phyloP scores from a whole-genome alignment of 2,329 filamentous ascomycete species.

The Ophiosphaerella narmari region DNA sequence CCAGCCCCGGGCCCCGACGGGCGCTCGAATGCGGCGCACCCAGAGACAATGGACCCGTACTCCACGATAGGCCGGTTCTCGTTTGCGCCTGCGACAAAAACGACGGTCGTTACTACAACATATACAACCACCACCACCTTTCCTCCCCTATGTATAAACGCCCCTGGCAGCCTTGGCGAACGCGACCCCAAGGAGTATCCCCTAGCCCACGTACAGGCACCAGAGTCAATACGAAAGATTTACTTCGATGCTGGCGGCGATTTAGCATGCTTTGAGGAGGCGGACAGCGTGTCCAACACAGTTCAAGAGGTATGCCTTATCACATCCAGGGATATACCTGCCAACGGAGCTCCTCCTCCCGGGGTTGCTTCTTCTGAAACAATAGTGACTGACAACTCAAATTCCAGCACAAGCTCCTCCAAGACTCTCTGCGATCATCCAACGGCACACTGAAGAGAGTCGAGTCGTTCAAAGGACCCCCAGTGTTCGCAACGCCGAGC shows the following conservation, averaged over 20 bases:
- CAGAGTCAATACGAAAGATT: slow-evolving; percentile 76
- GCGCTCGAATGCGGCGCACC: slow-evolving; percentile 30
- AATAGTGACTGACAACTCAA: slow-evolving; percentile 30
- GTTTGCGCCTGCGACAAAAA: slow-evolving; percentile 66
- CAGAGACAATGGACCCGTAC: slow-evolving; percentile 36
- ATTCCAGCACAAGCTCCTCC: slow-evolving; percentile 50
- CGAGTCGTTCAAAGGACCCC: slow-evolving; percentile 46
- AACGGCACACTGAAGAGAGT: slow-evolving; percentile 53
- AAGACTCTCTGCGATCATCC: slow-evolving; percentile 50
- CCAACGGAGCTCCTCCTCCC: slow-evolving; percentile 23
- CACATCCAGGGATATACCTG: slow-evolving; percentile 20
- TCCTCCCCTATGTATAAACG: slow-evolving; percentile 79
- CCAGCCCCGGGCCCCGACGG: slow-evolving; percentile 29
- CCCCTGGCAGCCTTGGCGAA: slow-evolving; percentile 70
- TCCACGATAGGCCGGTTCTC: slow-evolving; percentile 63
- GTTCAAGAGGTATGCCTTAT: slow-evolving; percentile 57
- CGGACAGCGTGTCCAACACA: slow-evolving; percentile 60
- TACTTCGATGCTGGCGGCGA: slow-evolving; percentile 71
- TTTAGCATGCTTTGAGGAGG: slow-evolving; percentile 66
- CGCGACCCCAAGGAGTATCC: slow-evolving; percentile 91
- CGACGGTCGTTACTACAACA: slow-evolving; percentile 80
- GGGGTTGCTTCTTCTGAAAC: slow-evolving; percentile 10
- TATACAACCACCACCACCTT: slow-evolving; percentile 84
- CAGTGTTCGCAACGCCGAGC: slow-evolving; percentile 49
- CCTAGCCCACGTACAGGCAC: slow-evolving; percentile 80